A percentile compares a stretch with the other conserved stretches of the same genome.
phyloP scores from a whole-genome alignment of 192 early-diverging fungal species.

The Rhizophagus clarus region DNA sequence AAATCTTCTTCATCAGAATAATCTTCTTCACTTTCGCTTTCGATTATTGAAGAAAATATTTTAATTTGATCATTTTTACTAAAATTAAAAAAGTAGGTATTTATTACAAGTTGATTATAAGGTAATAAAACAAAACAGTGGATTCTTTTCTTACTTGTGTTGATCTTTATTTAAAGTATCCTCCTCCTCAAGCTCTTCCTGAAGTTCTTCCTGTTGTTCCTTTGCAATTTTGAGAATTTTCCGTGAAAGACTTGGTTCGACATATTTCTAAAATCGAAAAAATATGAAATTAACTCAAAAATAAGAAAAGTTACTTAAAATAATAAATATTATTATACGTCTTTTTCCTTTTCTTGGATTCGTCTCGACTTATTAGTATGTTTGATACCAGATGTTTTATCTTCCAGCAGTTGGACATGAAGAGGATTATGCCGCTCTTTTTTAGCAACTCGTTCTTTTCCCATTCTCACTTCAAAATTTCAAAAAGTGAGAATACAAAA shows the following conservation, averaged over 20 bases:
- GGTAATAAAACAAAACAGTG: not conserved
- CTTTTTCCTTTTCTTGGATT: constrained; percentile 59
- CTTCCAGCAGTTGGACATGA: constrained; percentile 73
- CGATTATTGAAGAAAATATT: constrained; percentile 45
- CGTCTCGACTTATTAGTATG: constrained; percentile 57
- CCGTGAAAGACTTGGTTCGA: constrained; percentile 90
- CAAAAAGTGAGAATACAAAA: not conserved
- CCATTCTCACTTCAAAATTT: constrained; percentile 38
- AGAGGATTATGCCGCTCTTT: constrained; percentile 82
- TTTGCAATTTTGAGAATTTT: constrained; percentile 87
- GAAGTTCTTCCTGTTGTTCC: constrained; percentile 92
- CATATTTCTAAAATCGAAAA: constrained; percentile 63
- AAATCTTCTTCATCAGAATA: constrained; percentile 68
- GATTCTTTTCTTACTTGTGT: not conserved
- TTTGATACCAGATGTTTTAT: constrained; percentile 48
- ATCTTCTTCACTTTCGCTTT: constrained; percentile 58
- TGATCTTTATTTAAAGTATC: not conserved
- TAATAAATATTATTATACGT: constrained; percentile 36
- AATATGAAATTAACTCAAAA: too few relatives aligned
- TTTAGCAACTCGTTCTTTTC: constrained; percentile 49
- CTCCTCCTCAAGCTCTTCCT: constrained; percentile 78
- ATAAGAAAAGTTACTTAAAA: not conserved
- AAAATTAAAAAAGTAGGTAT: not conserved
- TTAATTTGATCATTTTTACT: constrained; percentile 23
- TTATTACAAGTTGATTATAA: constrained; percentile 33